Base-by-base conservation (phyloP, 768 basidiomycete genomes). In the Mycena rosella region DNA sequence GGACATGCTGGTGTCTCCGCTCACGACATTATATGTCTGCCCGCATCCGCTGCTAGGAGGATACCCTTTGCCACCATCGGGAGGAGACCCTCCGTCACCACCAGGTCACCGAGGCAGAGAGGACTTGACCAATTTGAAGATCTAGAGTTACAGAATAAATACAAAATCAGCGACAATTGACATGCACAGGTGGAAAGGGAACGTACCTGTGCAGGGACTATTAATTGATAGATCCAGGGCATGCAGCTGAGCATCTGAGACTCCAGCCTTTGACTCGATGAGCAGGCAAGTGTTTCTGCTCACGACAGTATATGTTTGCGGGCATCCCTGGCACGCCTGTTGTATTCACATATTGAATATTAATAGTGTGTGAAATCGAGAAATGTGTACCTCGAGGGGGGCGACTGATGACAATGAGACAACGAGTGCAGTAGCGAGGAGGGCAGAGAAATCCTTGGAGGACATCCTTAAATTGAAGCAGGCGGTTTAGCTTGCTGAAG, bases 121-220 rank as follows among this genome's bases (percentile, higher is more conserved):
- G 49, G 15, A 58, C 53, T 56, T 67, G 52, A n/a, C 65, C 65
- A 60, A 58, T 55, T 44, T 58, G 45, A 42, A 67, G 60, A 52
- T 67, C 66, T 67, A 52, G n/a, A n/a, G n/a, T n/a, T n/a, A 24
- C 22, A 3, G 5, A 38, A 38, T n/a, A n/a, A n/a, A n/a, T n/a
- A 47, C 24, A 20, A 42, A 63, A 54, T 45, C 13, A 14, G 26
- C 18, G 5, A 55, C 17, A 55, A 38, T 40, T 40, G n/a, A n/a
- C n/a, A n/a, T n/a, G n/a, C n/a, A 20, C n/a, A 67, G 2, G 36
- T 59, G 47, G 48, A 58, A 56, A 13, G 24, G 27, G 26, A 54
- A 53, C 61, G 6, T 59, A 68, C 67, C n/a, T n/a, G n/a, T n/a
- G n/a, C n/a, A n/a, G n/a, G n/a, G n/a, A n/a, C n/a, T n/a, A n/a